These are phyloP conservation scores for Lactarius hatsudake DNA, from an alignment of 768 basidiomycete species.

Conservation along the genomic window DNA sequence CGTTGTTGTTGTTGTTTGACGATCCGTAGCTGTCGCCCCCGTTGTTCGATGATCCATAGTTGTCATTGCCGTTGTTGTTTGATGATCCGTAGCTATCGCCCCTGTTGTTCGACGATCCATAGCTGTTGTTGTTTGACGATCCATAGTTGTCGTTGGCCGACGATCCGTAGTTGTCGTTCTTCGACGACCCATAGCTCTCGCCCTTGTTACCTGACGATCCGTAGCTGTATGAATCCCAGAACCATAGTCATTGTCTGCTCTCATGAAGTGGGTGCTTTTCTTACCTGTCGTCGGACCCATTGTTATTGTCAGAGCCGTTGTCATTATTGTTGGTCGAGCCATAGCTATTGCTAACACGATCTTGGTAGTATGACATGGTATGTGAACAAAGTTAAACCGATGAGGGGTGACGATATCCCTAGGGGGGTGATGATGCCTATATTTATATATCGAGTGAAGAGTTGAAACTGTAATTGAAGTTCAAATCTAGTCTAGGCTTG, in stretches of 20 bases:
- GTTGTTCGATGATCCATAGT: not conserved
- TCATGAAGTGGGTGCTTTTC: not conserved
- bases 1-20: too few relatives aligned
- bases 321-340: constrained; percentile 9
- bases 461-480: not conserved
- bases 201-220: not conserved
- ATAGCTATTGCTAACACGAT: constrained; percentile 12
- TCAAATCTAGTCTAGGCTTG: not conserved
- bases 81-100: constrained; percentile 1
- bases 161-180: too few relatives aligned
- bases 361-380: constrained; percentile 22
- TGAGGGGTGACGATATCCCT: not conserved
- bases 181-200: not conserved
- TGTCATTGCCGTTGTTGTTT: not conserved
- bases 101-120: constrained; percentile 29
- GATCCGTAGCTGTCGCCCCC: constrained; percentile 13
- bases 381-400: not conserved
- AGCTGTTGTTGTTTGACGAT: constrained; percentile 28
- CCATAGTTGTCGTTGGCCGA: constrained; percentile 13
- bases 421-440: not conserved
- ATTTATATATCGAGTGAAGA: not conserved
- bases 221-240: constrained; percentile 15
- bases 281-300: constrained; percentile 3
- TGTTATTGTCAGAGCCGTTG: not conserved
- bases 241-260: not conserved